Conservation (phyloP, 805 yeast genomes). For the Zygoascus bituminiphila region DNA sequence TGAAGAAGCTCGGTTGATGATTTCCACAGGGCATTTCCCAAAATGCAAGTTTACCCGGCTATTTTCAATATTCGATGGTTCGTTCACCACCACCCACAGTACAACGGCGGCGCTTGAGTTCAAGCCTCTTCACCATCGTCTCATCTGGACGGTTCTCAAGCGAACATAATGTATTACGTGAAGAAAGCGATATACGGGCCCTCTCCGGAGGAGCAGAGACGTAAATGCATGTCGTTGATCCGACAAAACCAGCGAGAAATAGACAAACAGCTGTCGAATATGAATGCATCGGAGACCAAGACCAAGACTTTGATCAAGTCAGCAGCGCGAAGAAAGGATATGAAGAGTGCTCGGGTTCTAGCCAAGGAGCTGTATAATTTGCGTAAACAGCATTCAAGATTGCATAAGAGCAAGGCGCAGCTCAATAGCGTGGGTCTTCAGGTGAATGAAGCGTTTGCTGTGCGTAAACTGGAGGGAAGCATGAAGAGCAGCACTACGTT, state of each 20-base stretch:
- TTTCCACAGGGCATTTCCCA: too few species aligned
- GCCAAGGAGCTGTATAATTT: conserved; percentile 75
- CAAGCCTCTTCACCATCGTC: too few species aligned
- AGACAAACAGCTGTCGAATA: conserved; percentile 63
- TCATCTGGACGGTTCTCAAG: too few species aligned
- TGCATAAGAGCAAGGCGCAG: conserved; percentile 76
- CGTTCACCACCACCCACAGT: too few species aligned
- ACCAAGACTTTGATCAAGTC: conserved; percentile 69
- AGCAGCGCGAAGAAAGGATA: conserved; percentile 69
- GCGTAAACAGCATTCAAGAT: conserved; percentile 62
- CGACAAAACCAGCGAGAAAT: conserved; percentile 80
- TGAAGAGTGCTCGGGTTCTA: conserved; percentile 64
- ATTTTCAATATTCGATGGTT: too few species aligned
- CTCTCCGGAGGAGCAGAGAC: conserved; percentile 76
- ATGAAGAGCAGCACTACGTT: conserved; percentile 69
- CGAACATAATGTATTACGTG: conserved; percentile 58
- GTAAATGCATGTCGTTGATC: conserved; percentile 68
- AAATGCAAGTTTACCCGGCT: too few species aligned
- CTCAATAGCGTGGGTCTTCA: conserved; percentile 81
- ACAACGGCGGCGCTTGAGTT: too few species aligned
- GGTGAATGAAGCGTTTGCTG: conserved; percentile 82
- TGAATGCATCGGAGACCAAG: conserved; percentile 56
- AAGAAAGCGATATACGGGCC: conserved; percentile 94
- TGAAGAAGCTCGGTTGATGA: background rate
- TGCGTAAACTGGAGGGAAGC: conserved; percentile 74